Conservation (phyloP, 106 monocot genomes). For the Allium cepa region DNA sequence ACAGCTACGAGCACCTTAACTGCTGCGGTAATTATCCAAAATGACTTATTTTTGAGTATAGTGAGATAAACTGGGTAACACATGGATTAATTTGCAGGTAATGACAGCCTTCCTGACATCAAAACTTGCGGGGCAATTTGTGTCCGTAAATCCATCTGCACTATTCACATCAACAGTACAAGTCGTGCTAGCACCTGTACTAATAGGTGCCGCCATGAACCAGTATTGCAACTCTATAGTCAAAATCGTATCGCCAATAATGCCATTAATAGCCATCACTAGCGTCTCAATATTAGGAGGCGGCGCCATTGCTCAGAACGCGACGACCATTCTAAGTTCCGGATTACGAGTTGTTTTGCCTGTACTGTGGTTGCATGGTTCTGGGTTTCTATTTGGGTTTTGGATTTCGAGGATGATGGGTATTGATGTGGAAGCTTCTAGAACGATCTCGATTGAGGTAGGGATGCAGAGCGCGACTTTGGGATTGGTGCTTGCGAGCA, state of each 20-base stretch:
- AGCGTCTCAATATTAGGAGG: constrained; percentile 74
- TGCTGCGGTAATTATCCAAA: constrained; percentile 44
- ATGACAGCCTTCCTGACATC: constrained; percentile 87
- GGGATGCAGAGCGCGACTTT: constrained; percentile 90
- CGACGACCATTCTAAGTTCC: constrained; percentile 54
- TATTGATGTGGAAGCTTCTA: constrained; percentile 39
- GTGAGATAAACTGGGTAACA: no score
- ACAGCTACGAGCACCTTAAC: constrained; percentile 85
- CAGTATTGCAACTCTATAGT: constrained; percentile 57
- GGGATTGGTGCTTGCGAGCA: constrained; percentile 61
- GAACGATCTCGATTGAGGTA: constrained; percentile 79
- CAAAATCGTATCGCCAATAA: constrained; percentile 57
- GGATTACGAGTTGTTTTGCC: constrained; percentile 59
- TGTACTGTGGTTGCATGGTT: constrained; percentile 40
- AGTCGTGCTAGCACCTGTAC: constrained; percentile 75
- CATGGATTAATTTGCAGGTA: constrained; percentile 26
- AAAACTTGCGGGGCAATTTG: constrained; percentile 90
- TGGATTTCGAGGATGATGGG: constrained; percentile 43
- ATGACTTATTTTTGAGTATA: no score
- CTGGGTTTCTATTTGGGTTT: constrained; percentile 61
- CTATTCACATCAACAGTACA: constrained; percentile 84
- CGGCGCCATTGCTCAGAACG: constrained; percentile 74
- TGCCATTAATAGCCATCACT: constrained; percentile 68
- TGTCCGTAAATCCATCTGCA: constrained; percentile 73
- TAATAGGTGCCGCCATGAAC: constrained; percentile 60